Conservation (phyloP, 768 basidiomycete genomes). For the Cubamyces lactineus region DNA sequence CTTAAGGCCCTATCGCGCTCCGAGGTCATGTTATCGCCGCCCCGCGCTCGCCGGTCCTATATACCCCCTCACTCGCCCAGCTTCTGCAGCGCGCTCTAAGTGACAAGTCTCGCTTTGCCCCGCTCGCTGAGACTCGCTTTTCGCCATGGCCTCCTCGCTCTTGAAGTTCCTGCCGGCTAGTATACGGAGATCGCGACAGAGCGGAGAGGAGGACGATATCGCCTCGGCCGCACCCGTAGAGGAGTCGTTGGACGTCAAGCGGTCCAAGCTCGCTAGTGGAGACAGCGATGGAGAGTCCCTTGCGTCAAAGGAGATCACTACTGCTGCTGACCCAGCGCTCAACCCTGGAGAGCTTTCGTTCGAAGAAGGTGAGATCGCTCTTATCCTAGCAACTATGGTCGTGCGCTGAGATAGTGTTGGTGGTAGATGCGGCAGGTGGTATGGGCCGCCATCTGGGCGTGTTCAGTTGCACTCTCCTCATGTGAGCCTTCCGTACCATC, state of each 20-base stretch:
- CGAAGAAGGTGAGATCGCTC: slow-evolving; percentile 41
- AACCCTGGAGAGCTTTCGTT: slow-evolving; percentile 51
- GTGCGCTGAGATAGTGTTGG: neutral
- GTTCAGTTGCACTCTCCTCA: slow-evolving; percentile 58
- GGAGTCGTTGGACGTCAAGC: slow-evolving; percentile 17
- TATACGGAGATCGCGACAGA: neutral
- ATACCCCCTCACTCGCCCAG: neutral
- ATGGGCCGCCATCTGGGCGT: slow-evolving; percentile 62
- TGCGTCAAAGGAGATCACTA: slow-evolving; percentile 17
- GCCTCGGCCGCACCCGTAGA: neutral
- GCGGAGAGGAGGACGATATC: neutral
- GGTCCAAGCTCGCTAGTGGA: neutral
- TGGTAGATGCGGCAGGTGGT: slow-evolving; percentile 52
- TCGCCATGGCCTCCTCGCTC: slow-evolving; percentile 12
- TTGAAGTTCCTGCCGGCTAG: neutral
- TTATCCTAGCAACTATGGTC: neutral
- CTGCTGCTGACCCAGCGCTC: slow-evolving; percentile 27
- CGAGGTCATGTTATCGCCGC: slow-evolving; percentile 9
- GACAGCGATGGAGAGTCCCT: slow-evolving; percentile 16
- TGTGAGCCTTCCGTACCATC: slow-evolving; percentile 36
- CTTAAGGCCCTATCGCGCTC: slow-evolving; percentile 16
- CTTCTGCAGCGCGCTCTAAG: neutral
- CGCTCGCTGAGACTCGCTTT: neutral
- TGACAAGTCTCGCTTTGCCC: neutral
- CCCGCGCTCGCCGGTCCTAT: neutral